These are phyloP conservation scores for Pholiota microspora DNA, from an alignment of 768 basidiomycete genomes.

Conservation along the genomic window DNA sequence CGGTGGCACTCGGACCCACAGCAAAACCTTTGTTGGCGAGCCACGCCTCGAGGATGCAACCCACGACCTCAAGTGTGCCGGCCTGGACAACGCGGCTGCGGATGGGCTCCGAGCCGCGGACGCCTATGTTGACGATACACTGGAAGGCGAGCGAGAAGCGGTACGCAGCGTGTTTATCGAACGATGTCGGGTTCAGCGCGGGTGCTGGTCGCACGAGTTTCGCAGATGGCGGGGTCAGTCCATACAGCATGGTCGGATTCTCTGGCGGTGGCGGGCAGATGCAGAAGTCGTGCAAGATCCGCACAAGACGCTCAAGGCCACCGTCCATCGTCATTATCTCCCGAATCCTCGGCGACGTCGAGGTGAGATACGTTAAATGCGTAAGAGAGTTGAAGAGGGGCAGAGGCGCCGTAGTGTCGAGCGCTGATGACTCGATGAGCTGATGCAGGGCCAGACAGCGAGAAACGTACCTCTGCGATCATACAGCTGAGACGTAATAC, in stretches of 20 bases:
- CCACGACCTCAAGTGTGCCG: slow-evolving; percentile 90
- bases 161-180: slow-evolving; percentile 83
- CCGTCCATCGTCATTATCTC: slow-evolving; percentile 99
- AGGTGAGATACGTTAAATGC: slow-evolving; percentile 94
- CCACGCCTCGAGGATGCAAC: slow-evolving; percentile 93
- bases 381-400: slow-evolving; percentile 85
- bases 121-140: slow-evolving; percentile 96
- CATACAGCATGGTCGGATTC: slow-evolving; percentile 73
- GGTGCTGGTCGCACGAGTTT: slow-evolving; percentile 55
- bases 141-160: slow-evolving; percentile 94
- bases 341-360: slow-evolving; percentile 94
- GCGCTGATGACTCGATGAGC: slow-evolving; percentile 31
- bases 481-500: slow-evolving; percentile 92
- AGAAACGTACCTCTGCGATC: slow-evolving; percentile 79
- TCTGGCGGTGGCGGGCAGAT: slow-evolving; percentile 79
- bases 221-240: slow-evolving; percentile 65
- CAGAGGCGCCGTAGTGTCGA: slow-evolving; percentile 50
- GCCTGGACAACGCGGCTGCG: slow-evolving; percentile 92
- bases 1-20: slow-evolving; percentile 76
- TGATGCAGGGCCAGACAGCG: slow-evolving; percentile 6
- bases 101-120: slow-evolving; percentile 91
- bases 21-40: slow-evolving; percentile 85
- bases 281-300: slow-evolving; percentile 88
- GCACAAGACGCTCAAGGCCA: slow-evolving; percentile 92
- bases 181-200: slow-evolving; percentile 63